A percentile compares a stretch with the other conserved stretches of the same genome.
These are phyloP conservation scores for Dissophora ornata DNA, from an alignment of 192 early-diverging fungal genomes.

Conservation along the genomic window DNA sequence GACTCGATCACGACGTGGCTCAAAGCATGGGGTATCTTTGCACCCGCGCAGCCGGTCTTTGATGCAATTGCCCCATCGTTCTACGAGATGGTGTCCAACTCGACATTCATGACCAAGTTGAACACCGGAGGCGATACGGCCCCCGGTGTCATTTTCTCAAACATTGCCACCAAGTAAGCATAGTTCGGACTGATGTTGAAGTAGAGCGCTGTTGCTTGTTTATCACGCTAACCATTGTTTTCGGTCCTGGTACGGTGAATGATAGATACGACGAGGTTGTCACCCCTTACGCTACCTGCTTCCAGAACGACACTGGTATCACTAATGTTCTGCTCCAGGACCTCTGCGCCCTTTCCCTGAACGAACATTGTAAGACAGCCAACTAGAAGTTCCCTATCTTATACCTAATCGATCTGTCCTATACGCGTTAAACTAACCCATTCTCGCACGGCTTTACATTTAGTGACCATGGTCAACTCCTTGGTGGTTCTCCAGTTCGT, in stretches of 20 bases:
- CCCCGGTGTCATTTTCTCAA: no score
- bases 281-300: conserved; percentile 30
- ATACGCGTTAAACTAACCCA: no score
- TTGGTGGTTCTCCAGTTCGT: conserved; percentile 25
- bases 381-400: neutral
- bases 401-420: no score
- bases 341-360: conserved; percentile 17
- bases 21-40: no score
- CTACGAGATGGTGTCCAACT: conserved; percentile 25
- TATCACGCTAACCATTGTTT: no score
- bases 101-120: conserved; percentile 20
- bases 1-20: no score
- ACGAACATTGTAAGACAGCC: conserved; percentile 36
- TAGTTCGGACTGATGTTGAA: no score
- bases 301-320: conserved; percentile 4
- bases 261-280: no score
- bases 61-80: conserved; percentile 20
- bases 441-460: no score
- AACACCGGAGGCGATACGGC: no score
- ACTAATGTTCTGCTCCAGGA: conserved; percentile 28
- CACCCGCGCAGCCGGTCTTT: conserved; percentile 7
- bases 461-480: conserved; percentile 41
- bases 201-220: conserved; percentile 16
- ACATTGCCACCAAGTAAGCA: no score
- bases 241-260: no score